Evolutionary conservation across 306 rosid genomes (phyloP), one percentile per base, ranked within the genome.

Genomic region (Senna tora): DNA sequence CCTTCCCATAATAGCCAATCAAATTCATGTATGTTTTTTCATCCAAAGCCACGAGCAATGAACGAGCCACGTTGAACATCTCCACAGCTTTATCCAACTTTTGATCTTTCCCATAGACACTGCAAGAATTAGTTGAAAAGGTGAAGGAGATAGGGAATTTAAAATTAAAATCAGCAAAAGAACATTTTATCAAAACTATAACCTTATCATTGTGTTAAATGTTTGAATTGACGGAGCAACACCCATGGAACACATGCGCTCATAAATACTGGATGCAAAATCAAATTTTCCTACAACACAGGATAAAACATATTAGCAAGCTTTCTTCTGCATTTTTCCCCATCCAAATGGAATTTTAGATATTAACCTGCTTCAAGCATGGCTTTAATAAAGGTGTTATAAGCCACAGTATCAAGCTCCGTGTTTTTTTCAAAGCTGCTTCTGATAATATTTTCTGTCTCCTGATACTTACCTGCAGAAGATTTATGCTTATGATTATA

Each of bases 351-450:
- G 57, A 79, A 54, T 57, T 47, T 22, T 79, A 54, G 49, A 62
- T 36, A 71, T 34, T 20, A 66, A 93, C 98, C 98, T 86, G 96
- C 88, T 82, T 69, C 85, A 70, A 90, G 91, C 98, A 89, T 89
- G 74, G 98, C 91, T 77, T 93, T 93, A 81, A 93, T 90, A 60
- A 93, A 93, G 73, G 96, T 87, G 76, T 90, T 93, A 84, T 85
- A 90, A 50, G 98, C 98, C 78, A 93, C 98, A 9, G 93, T 86
- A 77, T 93, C 98, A n/a, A 93, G 96, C 74, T 87, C 92, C 66
- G 63, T 3, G 77, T 68, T 78, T 47, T 71, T 77, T 77, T 86
- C 83, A 59, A 93, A 87, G 84, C 90, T 81, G 54, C 67, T 73
- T 53, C 38, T 64, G 76, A 93, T 77, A 54, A 90, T 71, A 67